A percentile compares a stretch with the other conserved stretches of the same genome.
Conservation (phyloP, 345 rosid genomes). For the Camelina neglecta region DNA sequence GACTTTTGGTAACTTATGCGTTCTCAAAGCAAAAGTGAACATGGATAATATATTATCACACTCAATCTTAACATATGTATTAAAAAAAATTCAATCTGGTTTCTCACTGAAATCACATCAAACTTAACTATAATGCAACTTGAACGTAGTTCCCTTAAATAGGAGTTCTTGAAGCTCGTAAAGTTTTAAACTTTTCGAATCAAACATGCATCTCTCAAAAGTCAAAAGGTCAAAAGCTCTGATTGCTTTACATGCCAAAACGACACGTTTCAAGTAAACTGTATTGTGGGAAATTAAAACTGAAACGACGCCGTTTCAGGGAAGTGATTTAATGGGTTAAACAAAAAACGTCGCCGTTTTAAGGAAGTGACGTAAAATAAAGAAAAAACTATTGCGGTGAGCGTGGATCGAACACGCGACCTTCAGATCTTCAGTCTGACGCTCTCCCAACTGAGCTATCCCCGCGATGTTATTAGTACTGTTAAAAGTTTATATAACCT, state of each 20-base stretch:
- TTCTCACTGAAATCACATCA: constrained; percentile 5
- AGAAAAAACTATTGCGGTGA: constrained; percentile 52
- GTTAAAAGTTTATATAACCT: rapidly evolving
- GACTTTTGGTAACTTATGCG: neutral
- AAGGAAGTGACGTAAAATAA: neutral
- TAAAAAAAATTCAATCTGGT: neutral
- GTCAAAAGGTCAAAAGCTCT: neutral
- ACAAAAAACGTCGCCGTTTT: neutral
- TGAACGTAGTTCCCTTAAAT: neutral
- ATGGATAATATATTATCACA: neutral
- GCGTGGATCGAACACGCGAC: constrained; percentile 80
- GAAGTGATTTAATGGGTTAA: neutral
- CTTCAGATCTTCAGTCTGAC: constrained; percentile 85
- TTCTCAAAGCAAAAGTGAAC: neutral
- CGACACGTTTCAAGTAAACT: neutral
- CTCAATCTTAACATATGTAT: constrained; percentile 7
- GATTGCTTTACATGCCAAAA: neutral
- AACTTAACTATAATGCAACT: constrained; percentile 15
- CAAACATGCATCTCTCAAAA: neutral
- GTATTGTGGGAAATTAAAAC: too few relatives aligned
- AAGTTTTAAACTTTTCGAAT: neutral
- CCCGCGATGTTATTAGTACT: constrained; percentile 29
- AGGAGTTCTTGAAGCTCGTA: neutral
- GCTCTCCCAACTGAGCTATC: constrained; percentile 99
- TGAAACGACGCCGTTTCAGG: too few relatives aligned